Percentiles rank a stretch among this genome's conserved stretches.
phyloP scores from a whole-genome alignment of 2,329 filamentous ascomycete species.

The Beauveria australis region DNA sequence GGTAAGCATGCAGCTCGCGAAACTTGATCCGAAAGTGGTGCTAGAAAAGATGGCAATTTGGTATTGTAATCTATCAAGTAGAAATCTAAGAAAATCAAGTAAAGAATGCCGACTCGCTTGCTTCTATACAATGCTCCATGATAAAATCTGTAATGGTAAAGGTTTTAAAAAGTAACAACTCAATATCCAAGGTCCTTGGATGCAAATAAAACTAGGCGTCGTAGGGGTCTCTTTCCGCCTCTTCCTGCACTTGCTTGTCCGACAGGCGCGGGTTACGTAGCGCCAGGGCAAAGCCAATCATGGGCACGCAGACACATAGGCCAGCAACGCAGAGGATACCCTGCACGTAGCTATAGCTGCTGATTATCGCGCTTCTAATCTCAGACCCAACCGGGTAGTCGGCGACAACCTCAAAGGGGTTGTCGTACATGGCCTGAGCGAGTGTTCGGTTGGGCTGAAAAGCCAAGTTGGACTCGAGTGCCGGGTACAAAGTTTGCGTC shows the following conservation, averaged over 20 bases:
- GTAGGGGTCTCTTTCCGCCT: conserved; percentile 11
- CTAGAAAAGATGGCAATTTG: not conserved
- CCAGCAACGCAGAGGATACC: conserved; percentile 36
- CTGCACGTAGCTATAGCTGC: conserved; percentile 37
- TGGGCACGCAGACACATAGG: conserved; percentile 37
- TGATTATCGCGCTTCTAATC: conserved; percentile 35
- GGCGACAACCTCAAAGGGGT: conserved; percentile 25
- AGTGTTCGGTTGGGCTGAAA: conserved; percentile 28
- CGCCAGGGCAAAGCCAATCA: conserved; percentile 35
- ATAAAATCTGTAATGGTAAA: not conserved
- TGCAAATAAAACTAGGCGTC: not conserved
- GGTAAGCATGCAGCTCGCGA: not conserved
- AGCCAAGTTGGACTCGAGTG: conserved; percentile 23
- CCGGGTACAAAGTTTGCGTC: conserved; percentile 30
- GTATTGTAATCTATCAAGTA: not conserved
- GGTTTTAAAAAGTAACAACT: not conserved
- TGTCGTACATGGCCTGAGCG: conserved; percentile 28
- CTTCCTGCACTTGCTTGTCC: conserved; percentile 28
- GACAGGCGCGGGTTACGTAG: conserved; percentile 37
- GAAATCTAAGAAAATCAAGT: not conserved
- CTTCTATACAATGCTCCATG: conserved; percentile 1
- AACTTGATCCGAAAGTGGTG: not conserved
- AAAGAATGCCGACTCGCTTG: not conserved
- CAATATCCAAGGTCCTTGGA: not conserved
- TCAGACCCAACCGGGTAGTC: conserved; percentile 34